Base-by-base conservation (phyloP, 2,329 filamentous ascomycete genomes). In the Pseudocercospora pini-densiflorae region DNA sequence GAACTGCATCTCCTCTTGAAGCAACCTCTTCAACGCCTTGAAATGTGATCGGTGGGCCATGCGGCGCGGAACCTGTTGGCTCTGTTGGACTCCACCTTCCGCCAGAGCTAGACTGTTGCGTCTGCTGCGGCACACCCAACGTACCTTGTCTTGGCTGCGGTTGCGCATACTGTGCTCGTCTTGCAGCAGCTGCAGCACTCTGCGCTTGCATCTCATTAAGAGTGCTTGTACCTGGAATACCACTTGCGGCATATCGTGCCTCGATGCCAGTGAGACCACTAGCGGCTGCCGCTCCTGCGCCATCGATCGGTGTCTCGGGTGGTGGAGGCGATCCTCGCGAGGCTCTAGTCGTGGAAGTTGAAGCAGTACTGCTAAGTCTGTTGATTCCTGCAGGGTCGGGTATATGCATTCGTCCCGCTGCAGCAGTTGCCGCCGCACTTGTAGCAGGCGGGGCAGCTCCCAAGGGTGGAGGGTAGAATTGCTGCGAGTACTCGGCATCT, bases 21-120 rank as follows among this genome's bases (percentile, higher is more conserved):
- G 85, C 79, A 5, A 94, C 88, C 68, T 92, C 89, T 70, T 90
- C 90, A 61, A 88, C 87, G 6, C 95, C 95, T 80, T 97, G 94
- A 73, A 97, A 98, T 1, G 97, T 91, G 0, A 92, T 93, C 0
- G 94, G 93, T 31, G 93, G 93, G 0, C 94, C 94, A 81, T 97
- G 93, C 5, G 93, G 92, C 61, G 93, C 90, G 68, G 90, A 90
- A 33, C 93, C 93, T 1, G 94, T 93, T 64, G 89, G 86, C 78
- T 99, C 95, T 2, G 95, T 98, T 0, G 95, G 95, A 9, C 94
- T 98, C 95, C 94, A 98, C 31, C 94, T 94, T 57, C 94, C 87
- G 27, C 85, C 77, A 43, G 81, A 77, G 33, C 79, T 83, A 55
- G 80, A 79, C 65, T 79, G 79, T 69, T 73, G 71, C 33, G 70